phyloP scores from a whole-genome alignment of 1,139 yeast genomes.

The Saccharomyces hybrid region DNA sequence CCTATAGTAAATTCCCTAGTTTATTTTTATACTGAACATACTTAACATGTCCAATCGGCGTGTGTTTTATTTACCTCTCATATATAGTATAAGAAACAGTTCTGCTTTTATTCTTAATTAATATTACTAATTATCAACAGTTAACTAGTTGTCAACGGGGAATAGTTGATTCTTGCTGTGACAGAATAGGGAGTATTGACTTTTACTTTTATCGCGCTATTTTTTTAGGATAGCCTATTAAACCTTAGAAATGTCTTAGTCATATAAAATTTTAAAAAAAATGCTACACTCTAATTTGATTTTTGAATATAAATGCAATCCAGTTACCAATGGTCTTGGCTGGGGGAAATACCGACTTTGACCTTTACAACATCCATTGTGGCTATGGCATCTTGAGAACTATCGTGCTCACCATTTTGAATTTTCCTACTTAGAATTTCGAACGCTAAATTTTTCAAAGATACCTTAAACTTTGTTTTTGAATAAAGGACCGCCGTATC shows the following conservation, averaged over 20 bases:
- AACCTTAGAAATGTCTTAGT: background rate
- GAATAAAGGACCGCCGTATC: slow-evolving; percentile 84
- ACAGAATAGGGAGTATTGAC: no score
- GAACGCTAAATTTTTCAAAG: slow-evolving; percentile 70
- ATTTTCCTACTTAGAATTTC: slow-evolving; percentile 59
- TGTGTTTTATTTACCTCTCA: no score
- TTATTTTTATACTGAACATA: no score
- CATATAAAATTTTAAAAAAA: background rate
- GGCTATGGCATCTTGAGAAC: slow-evolving; percentile 83
- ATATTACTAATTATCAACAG: no score
- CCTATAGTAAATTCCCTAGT: no score
- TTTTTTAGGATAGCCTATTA: background rate
- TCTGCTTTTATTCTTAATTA: no score
- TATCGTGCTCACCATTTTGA: no score
- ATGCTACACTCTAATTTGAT: background rate
- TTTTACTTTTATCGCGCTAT: no score
- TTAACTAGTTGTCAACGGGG: no score
- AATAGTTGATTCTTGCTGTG: no score
- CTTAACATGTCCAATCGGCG: no score
- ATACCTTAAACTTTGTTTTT: slow-evolving; percentile 52
- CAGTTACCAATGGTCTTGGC: slow-evolving; percentile 21
- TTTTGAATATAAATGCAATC: background rate
- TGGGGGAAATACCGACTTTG: slow-evolving; percentile 24
- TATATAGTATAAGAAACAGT: no score
- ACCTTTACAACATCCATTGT: slow-evolving; percentile 72